Evolutionary conservation across 805 yeast species (phyloP).

Genomic region (Komagataella phaffii): DNA sequence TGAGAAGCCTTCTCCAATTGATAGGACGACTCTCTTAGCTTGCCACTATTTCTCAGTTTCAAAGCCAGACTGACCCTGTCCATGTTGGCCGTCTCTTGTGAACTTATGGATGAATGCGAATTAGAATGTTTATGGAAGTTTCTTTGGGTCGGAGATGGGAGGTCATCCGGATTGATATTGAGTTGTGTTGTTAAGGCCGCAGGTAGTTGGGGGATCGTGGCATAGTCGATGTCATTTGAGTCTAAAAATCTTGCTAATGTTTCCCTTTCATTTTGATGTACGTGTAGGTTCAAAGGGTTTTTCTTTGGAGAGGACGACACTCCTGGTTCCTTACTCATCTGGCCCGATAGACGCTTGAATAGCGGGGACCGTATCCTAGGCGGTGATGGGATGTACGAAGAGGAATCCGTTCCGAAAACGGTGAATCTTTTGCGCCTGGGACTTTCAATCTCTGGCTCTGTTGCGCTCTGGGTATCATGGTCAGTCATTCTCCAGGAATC

Average conservation of each 20-base stretch:
- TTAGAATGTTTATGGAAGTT: background rate
- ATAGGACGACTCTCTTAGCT: slow-evolving; percentile 54
- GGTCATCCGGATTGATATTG: background rate
- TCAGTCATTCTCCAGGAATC: background rate
- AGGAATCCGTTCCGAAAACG: background rate
- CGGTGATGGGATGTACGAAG: background rate
- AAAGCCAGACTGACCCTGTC: slow-evolving; percentile 29
- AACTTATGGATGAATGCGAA: background rate
- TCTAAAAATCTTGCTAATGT: background rate
- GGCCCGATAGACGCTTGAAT: background rate
- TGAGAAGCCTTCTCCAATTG: slow-evolving; percentile 54
- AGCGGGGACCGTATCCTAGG: background rate
- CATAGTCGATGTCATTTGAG: background rate
- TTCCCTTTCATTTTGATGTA: background rate
- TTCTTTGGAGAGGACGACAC: background rate
- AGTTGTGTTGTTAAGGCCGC: background rate
- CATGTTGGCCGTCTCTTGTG: slow-evolving; percentile 19
- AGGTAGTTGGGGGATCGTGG: background rate
- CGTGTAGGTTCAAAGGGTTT: background rate
- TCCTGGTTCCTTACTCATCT: background rate
- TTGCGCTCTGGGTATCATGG: background rate
- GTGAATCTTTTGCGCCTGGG: background rate
- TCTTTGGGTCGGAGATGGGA: background rate
- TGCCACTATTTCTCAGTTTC: slow-evolving; percentile 39
- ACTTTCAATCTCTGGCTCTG: background rate